Conservation (phyloP, 2,329 filamentous ascomycete genomes). For the Botrytis byssoidea region DNA sequence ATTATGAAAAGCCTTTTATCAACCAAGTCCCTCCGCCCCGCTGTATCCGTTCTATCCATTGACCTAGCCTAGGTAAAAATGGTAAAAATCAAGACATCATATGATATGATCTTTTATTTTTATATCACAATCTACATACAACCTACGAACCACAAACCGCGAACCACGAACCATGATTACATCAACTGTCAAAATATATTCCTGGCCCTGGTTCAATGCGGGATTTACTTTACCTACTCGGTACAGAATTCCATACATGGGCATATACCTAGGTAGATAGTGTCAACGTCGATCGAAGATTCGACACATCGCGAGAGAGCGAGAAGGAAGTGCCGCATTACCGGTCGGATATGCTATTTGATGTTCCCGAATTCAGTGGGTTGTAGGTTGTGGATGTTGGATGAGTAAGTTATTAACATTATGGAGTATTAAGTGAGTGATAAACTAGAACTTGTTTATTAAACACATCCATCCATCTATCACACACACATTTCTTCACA, state of each 20-base stretch:
- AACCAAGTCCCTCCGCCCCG: not conserved
- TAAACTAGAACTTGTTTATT: not conserved
- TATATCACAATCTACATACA: not conserved
- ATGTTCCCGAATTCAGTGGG: not conserved
- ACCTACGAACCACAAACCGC: not conserved
- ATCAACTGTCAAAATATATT: not conserved
- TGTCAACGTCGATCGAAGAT: not conserved
- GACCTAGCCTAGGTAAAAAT: no score
- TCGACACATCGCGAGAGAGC: not conserved
- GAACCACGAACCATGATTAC: not conserved
- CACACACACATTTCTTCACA: not conserved
- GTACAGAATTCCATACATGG: not conserved
- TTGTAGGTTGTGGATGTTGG: not conserved
- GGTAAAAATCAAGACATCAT: not conserved
- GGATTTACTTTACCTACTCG: not conserved
- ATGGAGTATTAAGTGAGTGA: not conserved
- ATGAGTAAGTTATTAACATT: not conserved
- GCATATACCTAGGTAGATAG: not conserved
- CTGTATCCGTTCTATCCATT: slow-evolving; percentile 2
- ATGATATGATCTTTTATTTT: not conserved
- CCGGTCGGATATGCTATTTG: not conserved
- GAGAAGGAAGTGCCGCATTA: slow-evolving; percentile 1
- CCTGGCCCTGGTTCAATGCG: not conserved
- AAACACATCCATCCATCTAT: not conserved
- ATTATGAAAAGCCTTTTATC: not conserved